Evolutionary conservation across 352 stramenopile species (phyloP), one percentile per base, ranked within the genome.

Genomic region (Phytophthora pseudosyringae): DNA sequence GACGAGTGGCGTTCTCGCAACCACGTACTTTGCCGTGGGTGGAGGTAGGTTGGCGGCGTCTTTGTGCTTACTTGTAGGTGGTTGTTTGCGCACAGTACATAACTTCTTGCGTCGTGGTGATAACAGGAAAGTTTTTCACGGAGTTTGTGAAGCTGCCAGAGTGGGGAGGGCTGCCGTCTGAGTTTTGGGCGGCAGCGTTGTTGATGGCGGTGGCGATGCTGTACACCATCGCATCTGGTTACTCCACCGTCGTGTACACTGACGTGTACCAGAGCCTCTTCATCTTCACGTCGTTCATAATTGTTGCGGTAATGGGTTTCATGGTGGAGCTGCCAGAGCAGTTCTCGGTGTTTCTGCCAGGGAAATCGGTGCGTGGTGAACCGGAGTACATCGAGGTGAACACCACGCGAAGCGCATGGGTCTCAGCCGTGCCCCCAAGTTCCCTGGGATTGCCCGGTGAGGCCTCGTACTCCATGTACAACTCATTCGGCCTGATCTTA

Each of bases 251-350:
- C 32, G 85, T 93, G 47, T 91, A 89, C 77, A 93, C 85, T 25
- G 85, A 93, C 36, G 83, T 93, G 29, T 93, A 93, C 58, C 85
- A 93, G 69, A 91, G 82, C 35, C 25, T 91, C 25, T 93, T 93
- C 54, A 92, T 93, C 67, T 93, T 91, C 60, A 68, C 75, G 40
- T 91, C 85, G 3, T 93, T 93, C 50, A 44, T 80, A 16, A 79
- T 90, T 49, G 81, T 94, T 8, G 78, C 67, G 3, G 50, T 71
- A 7, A 83, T 90, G 76, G 83, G 83, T 11, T 72, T 89, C n/a
- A 70, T 75, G 52, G 63, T 84, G 8, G 69, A 82, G 3, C 56
- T 94, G 5, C 86, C 86, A 3, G 59, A 74, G 0, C 53, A 64
- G 0, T 92, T 94, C 25, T 73, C 75, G 0, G 76, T 94, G 8